A percentile compares a stretch with the other conserved stretches of the same genome.
Evolutionary conservation across 2,329 filamentous ascomycete species (phyloP).

Genomic region (Aspergillus felis): DNA sequence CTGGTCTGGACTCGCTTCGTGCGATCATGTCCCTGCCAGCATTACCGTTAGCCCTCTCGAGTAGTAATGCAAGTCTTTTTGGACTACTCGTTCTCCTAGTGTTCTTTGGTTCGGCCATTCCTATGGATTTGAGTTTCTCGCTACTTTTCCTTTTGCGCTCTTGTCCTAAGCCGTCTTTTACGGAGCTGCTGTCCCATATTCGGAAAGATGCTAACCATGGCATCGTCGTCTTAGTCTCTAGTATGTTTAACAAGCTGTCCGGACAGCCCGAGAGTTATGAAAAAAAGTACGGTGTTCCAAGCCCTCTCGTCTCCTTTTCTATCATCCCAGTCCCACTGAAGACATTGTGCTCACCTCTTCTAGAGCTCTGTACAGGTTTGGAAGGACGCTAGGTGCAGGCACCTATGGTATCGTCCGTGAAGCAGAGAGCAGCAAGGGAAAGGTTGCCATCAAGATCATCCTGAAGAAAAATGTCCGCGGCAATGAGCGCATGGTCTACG

Average conservation of each 20-base stretch:
- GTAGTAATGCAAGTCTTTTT: slow-evolving; percentile 3
- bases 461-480: slow-evolving; percentile 98
- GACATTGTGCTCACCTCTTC: slow-evolving; percentile 10
- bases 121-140: neutral
- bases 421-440: slow-evolving; percentile 73
- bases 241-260: slow-evolving; percentile 92
- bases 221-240: slow-evolving; percentile 57
- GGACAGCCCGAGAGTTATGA: slow-evolving; percentile 98
- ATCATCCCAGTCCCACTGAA: neutral
- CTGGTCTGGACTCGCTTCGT: neutral
- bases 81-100: slow-evolving; percentile 1
- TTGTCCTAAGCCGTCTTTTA: neutral
- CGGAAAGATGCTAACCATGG: slow-evolving; percentile 1
- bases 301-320: slow-evolving; percentile 1
- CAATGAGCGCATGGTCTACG: slow-evolving; percentile 98
- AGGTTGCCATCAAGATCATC: slow-evolving; percentile 98
- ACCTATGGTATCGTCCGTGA: slow-evolving; percentile 98
- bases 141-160: neutral
- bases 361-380: slow-evolving; percentile 85
- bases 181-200: neutral
- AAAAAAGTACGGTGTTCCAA: slow-evolving; percentile 68
- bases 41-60: slow-evolving; percentile 2
- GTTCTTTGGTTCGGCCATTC: slow-evolving; percentile 7
- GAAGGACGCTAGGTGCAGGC: slow-evolving; percentile 87
- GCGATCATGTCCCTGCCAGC: slow-evolving; percentile 1